Evolutionary conservation across 768 basidiomycete genomes (phyloP), one percentile per base, ranked within the genome.

Genomic region (Naganishia friedmannii): DNA sequence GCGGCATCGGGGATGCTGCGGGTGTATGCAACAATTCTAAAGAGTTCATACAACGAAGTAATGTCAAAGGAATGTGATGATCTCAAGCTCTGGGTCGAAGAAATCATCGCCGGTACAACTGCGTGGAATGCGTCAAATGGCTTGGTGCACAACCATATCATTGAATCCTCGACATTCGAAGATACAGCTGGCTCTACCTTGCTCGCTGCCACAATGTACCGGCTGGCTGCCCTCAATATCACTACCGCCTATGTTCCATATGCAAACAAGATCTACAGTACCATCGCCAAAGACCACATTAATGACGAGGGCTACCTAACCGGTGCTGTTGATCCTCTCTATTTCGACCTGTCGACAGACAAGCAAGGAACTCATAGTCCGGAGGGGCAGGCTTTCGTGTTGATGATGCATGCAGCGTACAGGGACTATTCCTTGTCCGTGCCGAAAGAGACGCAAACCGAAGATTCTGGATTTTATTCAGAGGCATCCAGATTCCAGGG

Each of bases 1-100:
- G 83, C 82, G 1, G 82, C 82, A n/a, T 71, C 77, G 12, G 83
- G 83, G 23, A 84, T 84, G 82, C 65, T 82, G 26, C 76, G 82
- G 28, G 83, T 84, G 8, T 75, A 76, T 45, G 80, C 79, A 17
- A 84, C 83, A 6, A 83, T 84, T 69, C 72, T 77, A 42, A 76
- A 76, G 72, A 80, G 79, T 13, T 56, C 67, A 10, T 82, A 70
- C 65, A 74, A 67, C 19, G 58, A 71, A 28, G 48, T 70, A 1
- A 82, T 84, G 81, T 72, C 53, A 0, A 65, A 67, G 31, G 79
- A 84, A 72, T 70, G 73, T 48, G 55, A 67, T 10, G 77, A 82
- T 67, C 75, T 84, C 23, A 68, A 73, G n/a, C 68, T 45, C n/a
- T 83, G 83, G 83, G 70, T 77, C 0, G 75, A 76, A 66, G 83